Evolutionary conservation across 768 basidiomycete genomes (phyloP), one percentile per base, ranked within the genome.

Genomic region (Lactarius tabidus): DNA sequence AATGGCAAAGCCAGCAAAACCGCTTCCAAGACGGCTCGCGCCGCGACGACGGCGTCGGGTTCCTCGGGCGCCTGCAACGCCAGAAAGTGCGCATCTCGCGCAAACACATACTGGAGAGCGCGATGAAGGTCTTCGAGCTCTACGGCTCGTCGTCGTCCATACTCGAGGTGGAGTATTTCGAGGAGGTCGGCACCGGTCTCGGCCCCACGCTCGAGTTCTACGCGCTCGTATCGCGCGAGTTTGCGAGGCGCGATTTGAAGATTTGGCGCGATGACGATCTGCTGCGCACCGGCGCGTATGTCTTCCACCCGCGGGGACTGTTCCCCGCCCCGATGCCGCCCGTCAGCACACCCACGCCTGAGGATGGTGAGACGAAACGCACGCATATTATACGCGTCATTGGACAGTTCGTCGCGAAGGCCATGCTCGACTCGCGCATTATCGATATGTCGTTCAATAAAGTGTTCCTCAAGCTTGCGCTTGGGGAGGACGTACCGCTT

Each of bases 191-290:
- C 23, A 98, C 96, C 9, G 97, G 97, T 23, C 80, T 99, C 14
- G 97, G 97, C 3, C 97, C 97, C 8, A 98, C 97, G 29, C 82
- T 98, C 28, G 97, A 99, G 77, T 99, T 99, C 78, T 99, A 98
- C 75, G 91, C 95, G n/a, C 78, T 98, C 57, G 97, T 95, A 9
- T 96, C 93, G 51, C 91, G 88, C 71, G 97, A 98, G 75, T 98
- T 98, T 74, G 94, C 94, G 0, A 81, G 92, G 60, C 85, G 89
- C 71, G 87, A 91, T 65, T 78, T 98, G 70, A 90, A 91, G 76
- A 82, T 98, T 35, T 98, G 97, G 97, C 83, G 94, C 64, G 93
- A 94, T 72, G 86, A 87, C 2, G 94, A 97, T 66, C 71, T 76
- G 67, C 76, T 82, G 59, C 80, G 82, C 39, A 73, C 82, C 29